Percentiles rank a stretch among this genome's conserved stretches.
Conservation (phyloP, 2,329 filamentous ascomycete genomes). For the Phaeophleospora eucalypticola region DNA sequence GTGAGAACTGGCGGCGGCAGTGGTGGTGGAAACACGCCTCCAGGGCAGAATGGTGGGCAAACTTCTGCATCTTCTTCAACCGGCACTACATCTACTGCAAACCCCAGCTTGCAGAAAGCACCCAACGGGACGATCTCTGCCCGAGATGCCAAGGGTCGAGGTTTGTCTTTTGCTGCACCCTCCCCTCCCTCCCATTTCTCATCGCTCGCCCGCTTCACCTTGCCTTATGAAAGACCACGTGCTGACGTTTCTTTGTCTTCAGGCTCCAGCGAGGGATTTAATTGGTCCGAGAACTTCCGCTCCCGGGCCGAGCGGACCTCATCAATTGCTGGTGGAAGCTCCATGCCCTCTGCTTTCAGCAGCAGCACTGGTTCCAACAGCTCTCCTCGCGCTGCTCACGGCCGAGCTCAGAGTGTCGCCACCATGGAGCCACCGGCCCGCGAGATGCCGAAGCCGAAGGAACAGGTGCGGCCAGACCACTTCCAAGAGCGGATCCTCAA, state of each 20-base stretch:
- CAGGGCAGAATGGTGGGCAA: conserved; percentile 26
- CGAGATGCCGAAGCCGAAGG: conserved; percentile 56
- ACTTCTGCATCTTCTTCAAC: conserved; percentile 23
- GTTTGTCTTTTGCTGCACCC: conserved; percentile 47
- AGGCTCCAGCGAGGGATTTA: conserved; percentile 85
- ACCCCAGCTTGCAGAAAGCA: conserved; percentile 14
- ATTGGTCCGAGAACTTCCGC: conserved; percentile 94
- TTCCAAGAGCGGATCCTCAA: conserved; percentile 97
- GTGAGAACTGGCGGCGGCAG: conserved; percentile 49
- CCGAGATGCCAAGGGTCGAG: conserved; percentile 54
- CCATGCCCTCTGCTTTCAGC: conserved; percentile 30
- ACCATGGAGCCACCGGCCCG: conserved; percentile 53
- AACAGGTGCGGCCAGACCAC: conserved; percentile 64
- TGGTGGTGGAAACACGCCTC: conserved; percentile 28
- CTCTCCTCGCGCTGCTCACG: conserved; percentile 43
- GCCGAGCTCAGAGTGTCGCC: conserved; percentile 66
- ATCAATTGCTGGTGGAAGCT: conserved; percentile 54
- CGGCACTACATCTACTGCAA: conserved; percentile 10
- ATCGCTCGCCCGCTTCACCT: conserved; percentile 22
- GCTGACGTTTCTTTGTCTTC: conserved; percentile 48
- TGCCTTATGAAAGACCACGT: conserved; percentile 1
- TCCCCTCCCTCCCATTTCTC: conserved; percentile 9
- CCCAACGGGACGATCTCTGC: conserved; percentile 45
- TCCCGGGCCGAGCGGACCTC: conserved; percentile 74
- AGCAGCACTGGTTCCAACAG: conserved; percentile 23